Evolutionary conservation across 176 grass and related monocot species (phyloP).

Genomic region (Areca catechu): DNA sequence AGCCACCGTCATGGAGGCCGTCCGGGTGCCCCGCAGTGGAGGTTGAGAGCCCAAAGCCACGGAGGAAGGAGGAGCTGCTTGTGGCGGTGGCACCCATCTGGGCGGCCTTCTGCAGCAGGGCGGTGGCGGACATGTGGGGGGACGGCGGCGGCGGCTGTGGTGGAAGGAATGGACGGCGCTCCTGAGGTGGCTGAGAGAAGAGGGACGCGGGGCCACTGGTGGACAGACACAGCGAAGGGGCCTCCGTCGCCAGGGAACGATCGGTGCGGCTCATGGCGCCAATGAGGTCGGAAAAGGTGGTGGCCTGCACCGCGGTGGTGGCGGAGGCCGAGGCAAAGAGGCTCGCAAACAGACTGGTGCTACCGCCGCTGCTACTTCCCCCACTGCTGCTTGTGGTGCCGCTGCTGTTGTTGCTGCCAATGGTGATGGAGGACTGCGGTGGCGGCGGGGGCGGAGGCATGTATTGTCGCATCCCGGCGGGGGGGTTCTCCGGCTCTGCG

Average conservation of each 20-base stretch:
- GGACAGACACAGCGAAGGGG: conserved; percentile 63
- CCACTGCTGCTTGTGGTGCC: conserved; percentile 9
- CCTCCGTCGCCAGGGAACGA: conserved; percentile 17
- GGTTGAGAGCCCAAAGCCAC: conserved; percentile 41
- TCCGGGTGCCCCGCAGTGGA: conserved; percentile 31
- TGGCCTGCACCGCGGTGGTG: conserved; percentile 14
- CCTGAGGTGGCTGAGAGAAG: conserved; percentile 29
- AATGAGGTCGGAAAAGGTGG: conserved; percentile 22
- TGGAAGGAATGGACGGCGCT: conserved; percentile 36
- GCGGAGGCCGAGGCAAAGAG: conserved; percentile 55
- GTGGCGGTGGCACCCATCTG: conserved; percentile 82
- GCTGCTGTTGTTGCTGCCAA: conserved; percentile 5
- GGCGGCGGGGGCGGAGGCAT: conserved; percentile 11
- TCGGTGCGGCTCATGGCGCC: conserved; percentile 10
- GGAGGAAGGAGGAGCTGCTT: conserved; percentile 54
- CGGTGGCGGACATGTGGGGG: conserved; percentile 86
- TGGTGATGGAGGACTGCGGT: background rate
- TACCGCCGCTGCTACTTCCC: conserved; percentile 24
- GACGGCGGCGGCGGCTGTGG: conserved; percentile 41
- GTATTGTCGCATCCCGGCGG: conserved; percentile 26
- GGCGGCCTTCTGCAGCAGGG: conserved; percentile 80
- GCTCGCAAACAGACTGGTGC: conserved; percentile 48
- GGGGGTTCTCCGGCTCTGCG: conserved; percentile 46
- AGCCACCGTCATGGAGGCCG: conserved; percentile 17
- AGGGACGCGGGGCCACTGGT: conserved; percentile 32